phyloP scores from a whole-genome alignment of 768 basidiomycete genomes.

The Tricholoma furcatifolium region DNA sequence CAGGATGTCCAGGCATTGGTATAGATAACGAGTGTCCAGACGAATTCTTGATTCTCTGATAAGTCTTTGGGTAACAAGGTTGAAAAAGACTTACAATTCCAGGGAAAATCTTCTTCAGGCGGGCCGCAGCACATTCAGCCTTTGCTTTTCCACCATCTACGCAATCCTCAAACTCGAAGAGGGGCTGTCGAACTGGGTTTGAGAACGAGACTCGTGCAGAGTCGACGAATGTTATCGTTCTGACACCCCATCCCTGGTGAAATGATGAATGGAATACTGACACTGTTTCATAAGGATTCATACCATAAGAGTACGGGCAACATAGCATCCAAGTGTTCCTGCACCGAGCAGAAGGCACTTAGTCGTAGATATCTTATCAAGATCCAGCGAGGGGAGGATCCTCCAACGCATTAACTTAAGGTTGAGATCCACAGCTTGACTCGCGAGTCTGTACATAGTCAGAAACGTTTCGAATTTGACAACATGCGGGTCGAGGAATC shows the following conservation, averaged over 20 bases:
- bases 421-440: slow-evolving; percentile 97
- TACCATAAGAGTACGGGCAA: slow-evolving; percentile 89
- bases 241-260: slow-evolving; percentile 89
- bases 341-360: slow-evolving; percentile 88
- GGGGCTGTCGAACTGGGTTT: slow-evolving; percentile 95
- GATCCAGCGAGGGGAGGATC: slow-evolving; percentile 83
- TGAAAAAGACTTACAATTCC: slow-evolving; percentile 66
- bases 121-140: slow-evolving; percentile 85
- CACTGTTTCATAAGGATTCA: slow-evolving; percentile 1
- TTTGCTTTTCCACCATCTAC: slow-evolving; percentile 92
- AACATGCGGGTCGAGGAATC: not conserved
- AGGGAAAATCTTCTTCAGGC: slow-evolving; percentile 87
- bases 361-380: slow-evolving; percentile 82
- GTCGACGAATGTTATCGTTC: slow-evolving; percentile 91
- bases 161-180: slow-evolving; percentile 95
- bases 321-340: slow-evolving; percentile 96
- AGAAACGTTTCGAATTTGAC: not conserved
- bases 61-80: not conserved
- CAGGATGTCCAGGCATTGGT: slow-evolving; percentile 97
- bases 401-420: slow-evolving; percentile 98
- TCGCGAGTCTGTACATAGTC: slow-evolving; percentile 64
- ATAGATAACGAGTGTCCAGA: slow-evolving; percentile 76
- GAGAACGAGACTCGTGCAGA: slow-evolving; percentile 92
- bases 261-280: not conserved
- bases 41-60: slow-evolving; percentile 59